Evolutionary conservation across 2,329 filamentous ascomycete genomes (phyloP).

Genomic region (Colletotrichum plurivorum): DNA sequence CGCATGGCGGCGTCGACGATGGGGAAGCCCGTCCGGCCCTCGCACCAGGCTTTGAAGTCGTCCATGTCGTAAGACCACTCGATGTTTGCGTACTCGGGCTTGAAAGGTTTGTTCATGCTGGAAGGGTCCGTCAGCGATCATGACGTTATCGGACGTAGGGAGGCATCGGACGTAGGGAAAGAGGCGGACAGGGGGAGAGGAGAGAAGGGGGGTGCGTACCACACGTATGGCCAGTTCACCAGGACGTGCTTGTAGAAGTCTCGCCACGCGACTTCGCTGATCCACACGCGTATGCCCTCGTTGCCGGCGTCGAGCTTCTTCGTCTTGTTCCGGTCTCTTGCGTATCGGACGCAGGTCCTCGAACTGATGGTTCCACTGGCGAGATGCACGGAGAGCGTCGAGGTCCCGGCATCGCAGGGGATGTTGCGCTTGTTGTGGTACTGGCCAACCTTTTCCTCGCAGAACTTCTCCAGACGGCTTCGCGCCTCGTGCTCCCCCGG

Average conservation of each 20-base stretch:
- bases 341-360: slow-evolving; percentile 75
- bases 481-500: slow-evolving; percentile 81
- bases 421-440: slow-evolving; percentile 79
- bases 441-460: slow-evolving; percentile 71
- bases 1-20: slow-evolving; percentile 92
- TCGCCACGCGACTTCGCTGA: slow-evolving; percentile 87
- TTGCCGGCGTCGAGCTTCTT: slow-evolving; percentile 77
- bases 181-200: neutral
- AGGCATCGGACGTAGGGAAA: neutral
- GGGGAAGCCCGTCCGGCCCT: slow-evolving; percentile 83
- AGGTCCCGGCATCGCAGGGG: slow-evolving; percentile 73
- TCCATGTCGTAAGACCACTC: slow-evolving; percentile 82
- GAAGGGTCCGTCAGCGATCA: slow-evolving; percentile 3
- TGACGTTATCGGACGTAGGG: neutral
- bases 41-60: slow-evolving; percentile 80
- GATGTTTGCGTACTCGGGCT: slow-evolving; percentile 87
- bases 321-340: slow-evolving; percentile 73
- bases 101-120: slow-evolving; percentile 75
- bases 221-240: slow-evolving; percentile 87
- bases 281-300: slow-evolving; percentile 79
- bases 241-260: slow-evolving; percentile 92
- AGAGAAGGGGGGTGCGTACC: slow-evolving; percentile 58
- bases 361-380: slow-evolving; percentile 78
- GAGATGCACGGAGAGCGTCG: slow-evolving; percentile 79
- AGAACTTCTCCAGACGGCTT: slow-evolving; percentile 75